Evolutionary conservation across 2,329 filamentous ascomycete species (phyloP).

Genomic region (Calonectria multiphialidica): DNA sequence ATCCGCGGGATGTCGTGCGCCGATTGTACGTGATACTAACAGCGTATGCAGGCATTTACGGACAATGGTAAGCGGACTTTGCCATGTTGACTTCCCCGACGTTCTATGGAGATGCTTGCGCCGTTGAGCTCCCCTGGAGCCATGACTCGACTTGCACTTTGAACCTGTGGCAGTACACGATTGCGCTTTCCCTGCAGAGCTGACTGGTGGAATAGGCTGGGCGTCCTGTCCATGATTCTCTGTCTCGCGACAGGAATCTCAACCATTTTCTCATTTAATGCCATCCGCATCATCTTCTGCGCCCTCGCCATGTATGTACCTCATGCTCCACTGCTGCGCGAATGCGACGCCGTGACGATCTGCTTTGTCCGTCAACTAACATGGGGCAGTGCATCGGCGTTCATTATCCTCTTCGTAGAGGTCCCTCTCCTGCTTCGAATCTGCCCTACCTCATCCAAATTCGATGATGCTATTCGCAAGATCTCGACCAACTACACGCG

Average conservation of each 20-base stretch:
- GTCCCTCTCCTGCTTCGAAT: constrained; percentile 96
- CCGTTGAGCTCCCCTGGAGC: constrained; percentile 24
- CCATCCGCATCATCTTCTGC: constrained; percentile 63
- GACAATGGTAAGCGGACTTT: constrained; percentile 74
- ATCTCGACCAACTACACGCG: constrained; percentile 98
- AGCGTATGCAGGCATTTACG: constrained; percentile 72
- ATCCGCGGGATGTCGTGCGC: constrained; percentile 19
- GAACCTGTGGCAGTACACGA: constrained; percentile 2
- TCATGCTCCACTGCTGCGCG: neutral
- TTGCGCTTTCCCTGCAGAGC: constrained; percentile 15
- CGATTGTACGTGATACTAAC: constrained; percentile 46
- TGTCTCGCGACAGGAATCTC: constrained; percentile 78
- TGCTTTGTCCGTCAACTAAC: constrained; percentile 41
- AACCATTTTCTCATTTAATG: constrained; percentile 71
- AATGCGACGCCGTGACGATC: constrained; percentile 25
- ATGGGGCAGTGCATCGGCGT: constrained; percentile 70
- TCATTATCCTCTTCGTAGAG: constrained; percentile 87
- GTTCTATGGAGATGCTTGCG: constrained; percentile 4
- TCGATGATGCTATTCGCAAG: constrained; percentile 89
- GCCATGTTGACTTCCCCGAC: neutral
- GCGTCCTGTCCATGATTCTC: constrained; percentile 77
- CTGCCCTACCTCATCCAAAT: constrained; percentile 91
- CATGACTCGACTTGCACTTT: constrained; percentile 6
- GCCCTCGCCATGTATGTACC: constrained; percentile 65
- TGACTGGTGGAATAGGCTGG: constrained; percentile 63